phyloP scores from a whole-genome alignment of 2,329 filamentous ascomycete genomes.

The Aspergillus flavus region DNA sequence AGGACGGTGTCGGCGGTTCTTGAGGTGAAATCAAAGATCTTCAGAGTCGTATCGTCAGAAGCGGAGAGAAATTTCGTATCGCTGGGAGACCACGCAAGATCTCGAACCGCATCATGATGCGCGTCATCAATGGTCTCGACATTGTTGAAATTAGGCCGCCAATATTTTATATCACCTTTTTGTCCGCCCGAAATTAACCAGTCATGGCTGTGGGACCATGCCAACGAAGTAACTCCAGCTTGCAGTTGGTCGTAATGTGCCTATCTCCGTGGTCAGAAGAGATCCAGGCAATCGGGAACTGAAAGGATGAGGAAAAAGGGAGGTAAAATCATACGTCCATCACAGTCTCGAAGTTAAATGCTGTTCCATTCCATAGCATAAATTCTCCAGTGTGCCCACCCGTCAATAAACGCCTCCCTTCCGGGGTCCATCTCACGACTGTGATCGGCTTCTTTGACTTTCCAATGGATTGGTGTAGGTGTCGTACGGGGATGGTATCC shows the following conservation, averaged over 20 bases:
- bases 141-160: conserved; percentile 99
- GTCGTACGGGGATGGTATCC: conserved; percentile 89
- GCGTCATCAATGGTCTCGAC: conserved; percentile 86
- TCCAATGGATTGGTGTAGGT: conserved; percentile 96
- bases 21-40: conserved; percentile 94
- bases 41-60: conserved; percentile 88
- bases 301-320: not conserved
- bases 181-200: conserved; percentile 97
- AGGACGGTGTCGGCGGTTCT: conserved; percentile 81
- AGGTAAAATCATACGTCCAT: conserved; percentile 67
- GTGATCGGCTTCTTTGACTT: conserved; percentile 98
- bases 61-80: conserved; percentile 96
- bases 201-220: conserved; percentile 92
- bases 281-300: not conserved
- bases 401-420: conserved; percentile 86
- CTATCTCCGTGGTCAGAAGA: conserved; percentile 32
- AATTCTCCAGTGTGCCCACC: conserved; percentile 97
- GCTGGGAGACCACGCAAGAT: conserved; percentile 89
- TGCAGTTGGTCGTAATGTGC: conserved; percentile 71
- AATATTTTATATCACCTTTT: conserved; percentile 95
- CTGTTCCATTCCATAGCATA: conserved; percentile 97
- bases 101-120: conserved; percentile 85
- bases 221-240: conserved; percentile 47
- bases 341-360: conserved; percentile 99
- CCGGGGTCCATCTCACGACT: conserved; percentile 95